Base-by-base conservation (phyloP, 805 yeast species). In the Tetrapisispora arboricola region DNA sequence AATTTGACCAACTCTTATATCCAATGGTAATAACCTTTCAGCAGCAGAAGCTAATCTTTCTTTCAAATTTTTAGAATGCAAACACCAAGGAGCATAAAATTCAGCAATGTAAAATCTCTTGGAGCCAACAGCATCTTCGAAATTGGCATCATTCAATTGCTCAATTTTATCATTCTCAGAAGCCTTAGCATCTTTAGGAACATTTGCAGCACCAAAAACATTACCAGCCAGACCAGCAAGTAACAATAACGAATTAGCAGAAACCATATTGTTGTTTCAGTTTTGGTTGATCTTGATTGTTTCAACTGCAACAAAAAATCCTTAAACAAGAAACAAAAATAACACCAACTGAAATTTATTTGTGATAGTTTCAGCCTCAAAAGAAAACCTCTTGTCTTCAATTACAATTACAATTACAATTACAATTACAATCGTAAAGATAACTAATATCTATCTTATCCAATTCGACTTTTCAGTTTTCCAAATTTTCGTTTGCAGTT, bases 81-180 rank as follows among this genome's bases (percentile, higher is more conserved):
- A 95, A 71, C 96, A 88, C 96, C 96, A 88, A 60, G 96, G 94
- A 11, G 94, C 94, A 61, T 80, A 84, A 65, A 85, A 85, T 64
- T 85, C 94, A 17, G 88, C 81, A 42, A 85, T 65, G 15, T 84
- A 90, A 50, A 87, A 70, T 30, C 87, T 84, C 67, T 86, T 80
- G 40, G 71, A 75, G 33, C 67, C 66, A 50, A 90, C 64, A 27
- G 9, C 12, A 6, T 31, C 24, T 5, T 36, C 40, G n/a, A 36
- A 35, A 45, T 72, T 73, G 30, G 71, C 78, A 19, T 78, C 65
- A 30, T 83, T 75, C 49, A 90, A 74, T 61, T 83, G 78, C 49
- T 84, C 84, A 37, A 90, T 97, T 26, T 90, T 92, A 33, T 94
- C 81, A 57, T 79, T 80, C 3, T 79, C 80, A n/a, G 31, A 17